A percentile compares a stretch with the other conserved stretches of the same genome.
These are phyloP conservation scores for Suillus cothurnatus DNA, from an alignment of 768 basidiomycete genomes.

Conservation along the genomic window DNA sequence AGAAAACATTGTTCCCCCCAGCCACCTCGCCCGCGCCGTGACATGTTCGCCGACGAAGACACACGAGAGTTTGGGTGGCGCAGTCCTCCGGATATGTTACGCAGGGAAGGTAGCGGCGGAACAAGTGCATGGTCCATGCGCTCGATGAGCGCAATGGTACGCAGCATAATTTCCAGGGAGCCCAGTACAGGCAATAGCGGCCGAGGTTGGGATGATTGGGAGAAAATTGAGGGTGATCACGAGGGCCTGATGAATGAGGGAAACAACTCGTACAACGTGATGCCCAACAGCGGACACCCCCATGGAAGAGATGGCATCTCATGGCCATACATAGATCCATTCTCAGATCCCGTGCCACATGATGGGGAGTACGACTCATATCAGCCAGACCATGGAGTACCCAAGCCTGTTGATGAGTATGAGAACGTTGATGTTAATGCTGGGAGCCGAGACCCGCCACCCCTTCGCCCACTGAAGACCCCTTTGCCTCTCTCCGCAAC, in stretches of 20 bases:
- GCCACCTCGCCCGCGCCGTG: slow-evolving; percentile 44
- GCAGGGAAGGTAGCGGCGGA: slow-evolving; percentile 44
- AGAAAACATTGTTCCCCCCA: slow-evolving; percentile 13
- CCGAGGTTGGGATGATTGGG: slow-evolving; percentile 21
- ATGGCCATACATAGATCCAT: slow-evolving; percentile 51
- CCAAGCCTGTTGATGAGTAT: slow-evolving; percentile 25
- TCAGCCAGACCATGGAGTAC: slow-evolving; percentile 13
- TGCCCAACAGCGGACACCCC: slow-evolving; percentile 9
- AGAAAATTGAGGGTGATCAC: slow-evolving; percentile 21
- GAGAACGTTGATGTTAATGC: slow-evolving; percentile 17
- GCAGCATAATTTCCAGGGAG: slow-evolving; percentile 30
- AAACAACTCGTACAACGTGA: slow-evolving; percentile 9
- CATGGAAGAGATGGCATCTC: slow-evolving; percentile 18
- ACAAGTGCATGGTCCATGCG: slow-evolving; percentile 55
- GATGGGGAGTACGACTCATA: slow-evolving; percentile 18
- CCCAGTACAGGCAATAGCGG: slow-evolving; percentile 25
- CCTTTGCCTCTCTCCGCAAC: slow-evolving; percentile 21
- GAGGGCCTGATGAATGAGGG: slow-evolving; percentile 26
- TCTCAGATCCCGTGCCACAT: slow-evolving; percentile 31
- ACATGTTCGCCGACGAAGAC: slow-evolving; percentile 83
- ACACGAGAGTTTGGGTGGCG: slow-evolving; percentile 45
- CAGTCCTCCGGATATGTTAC: slow-evolving; percentile 16
- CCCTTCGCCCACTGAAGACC: slow-evolving; percentile 15
- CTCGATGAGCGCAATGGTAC: slow-evolving; percentile 37
- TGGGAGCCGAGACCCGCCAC: slow-evolving; percentile 17